phyloP scores from a whole-genome alignment of 2,329 filamentous ascomycete genomes.

The Berkeleyomyces rouxiae region DNA sequence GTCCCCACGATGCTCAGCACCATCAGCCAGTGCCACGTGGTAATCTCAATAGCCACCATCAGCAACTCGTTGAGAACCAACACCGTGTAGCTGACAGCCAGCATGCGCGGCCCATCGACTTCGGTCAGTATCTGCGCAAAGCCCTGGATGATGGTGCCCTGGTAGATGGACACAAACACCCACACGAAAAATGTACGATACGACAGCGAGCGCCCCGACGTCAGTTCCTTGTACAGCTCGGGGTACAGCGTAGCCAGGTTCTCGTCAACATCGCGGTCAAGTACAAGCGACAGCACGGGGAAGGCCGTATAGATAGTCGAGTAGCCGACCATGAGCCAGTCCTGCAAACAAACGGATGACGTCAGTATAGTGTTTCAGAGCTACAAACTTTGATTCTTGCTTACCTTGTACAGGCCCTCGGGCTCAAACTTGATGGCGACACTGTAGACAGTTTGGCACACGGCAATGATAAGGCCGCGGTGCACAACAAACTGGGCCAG shows the following conservation, averaged over 20 bases:
- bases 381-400: conserved; percentile 13
- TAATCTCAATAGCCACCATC: conserved; percentile 94
- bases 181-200: conserved; percentile 95
- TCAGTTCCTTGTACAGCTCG: conserved; percentile 95
- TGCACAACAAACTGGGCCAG: conserved; percentile 97
- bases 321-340: conserved; percentile 95
- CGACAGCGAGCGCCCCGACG: conserved; percentile 65
- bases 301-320: conserved; percentile 89
- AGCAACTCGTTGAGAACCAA: conserved; percentile 86
- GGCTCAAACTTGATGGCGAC: conserved; percentile 87
- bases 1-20: conserved; percentile 71
- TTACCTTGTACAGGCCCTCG: conserved; percentile 70
- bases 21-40: conserved; percentile 94
- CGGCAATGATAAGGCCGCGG: conserved; percentile 81
- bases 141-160: conserved; percentile 91
- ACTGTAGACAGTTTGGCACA: conserved; percentile 95
- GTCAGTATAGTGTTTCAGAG: conserved; percentile 16
- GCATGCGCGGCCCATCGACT: conserved; percentile 58
- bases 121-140: conserved; percentile 75
- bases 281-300: conserved; percentile 81
- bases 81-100: conserved; percentile 80
- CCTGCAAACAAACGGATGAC: conserved; percentile 25
- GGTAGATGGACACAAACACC: conserved; percentile 89
- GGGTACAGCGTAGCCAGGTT: conserved; percentile 87
- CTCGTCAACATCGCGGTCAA: conserved; percentile 92